These are phyloP conservation scores for Malassezia cuniculi DNA, from an alignment of 1,284 basidiomycete genomes.

Conservation along the genomic window DNA sequence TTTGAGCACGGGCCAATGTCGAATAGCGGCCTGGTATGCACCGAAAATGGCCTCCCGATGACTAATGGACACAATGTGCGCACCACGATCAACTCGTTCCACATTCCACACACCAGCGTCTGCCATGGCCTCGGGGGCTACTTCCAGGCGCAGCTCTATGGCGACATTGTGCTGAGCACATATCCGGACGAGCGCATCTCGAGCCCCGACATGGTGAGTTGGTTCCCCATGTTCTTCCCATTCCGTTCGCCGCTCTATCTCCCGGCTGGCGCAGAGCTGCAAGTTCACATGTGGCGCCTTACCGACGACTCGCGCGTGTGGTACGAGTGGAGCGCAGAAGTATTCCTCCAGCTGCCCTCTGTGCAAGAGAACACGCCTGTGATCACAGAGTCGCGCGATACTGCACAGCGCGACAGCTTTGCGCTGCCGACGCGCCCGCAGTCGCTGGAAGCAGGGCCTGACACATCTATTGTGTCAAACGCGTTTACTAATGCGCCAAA, in stretches of 20 bases:
- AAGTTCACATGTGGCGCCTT: conserved; percentile 85
- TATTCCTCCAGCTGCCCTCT: conserved; percentile 57
- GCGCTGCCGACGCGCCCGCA: too few relatives aligned
- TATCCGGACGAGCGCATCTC: conserved; percentile 71
- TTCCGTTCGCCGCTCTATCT: conserved; percentile 78
- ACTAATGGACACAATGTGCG: conserved; percentile 48
- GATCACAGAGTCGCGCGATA: not conserved
- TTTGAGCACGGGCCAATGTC: conserved; percentile 60
- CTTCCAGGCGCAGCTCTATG: conserved; percentile 88
- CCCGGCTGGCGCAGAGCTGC: conserved; percentile 77
- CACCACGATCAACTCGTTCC: conserved; percentile 54
- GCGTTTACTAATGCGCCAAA: conserved; percentile 34
- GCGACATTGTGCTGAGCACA: conserved; percentile 76
- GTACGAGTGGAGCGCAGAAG: conserved; percentile 97
- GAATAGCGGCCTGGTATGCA: conserved; percentile 22
- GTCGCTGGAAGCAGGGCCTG: not conserved
- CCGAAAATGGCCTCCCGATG: conserved; percentile 38
- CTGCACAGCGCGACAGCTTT: not conserved
- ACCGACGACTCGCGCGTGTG: conserved; percentile 69
- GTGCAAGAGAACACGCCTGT: not conserved
- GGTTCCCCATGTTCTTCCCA: conserved; percentile 97
- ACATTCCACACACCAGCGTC: conserved; percentile 85
- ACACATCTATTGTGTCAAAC: not conserved
- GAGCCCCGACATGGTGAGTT: conserved; percentile 84
- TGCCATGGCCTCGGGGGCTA: conserved; percentile 95